These are phyloP conservation scores for Xylariaceae sp. DNA, from an alignment of 2,329 filamentous ascomycete species.

Conservation along the genomic window DNA sequence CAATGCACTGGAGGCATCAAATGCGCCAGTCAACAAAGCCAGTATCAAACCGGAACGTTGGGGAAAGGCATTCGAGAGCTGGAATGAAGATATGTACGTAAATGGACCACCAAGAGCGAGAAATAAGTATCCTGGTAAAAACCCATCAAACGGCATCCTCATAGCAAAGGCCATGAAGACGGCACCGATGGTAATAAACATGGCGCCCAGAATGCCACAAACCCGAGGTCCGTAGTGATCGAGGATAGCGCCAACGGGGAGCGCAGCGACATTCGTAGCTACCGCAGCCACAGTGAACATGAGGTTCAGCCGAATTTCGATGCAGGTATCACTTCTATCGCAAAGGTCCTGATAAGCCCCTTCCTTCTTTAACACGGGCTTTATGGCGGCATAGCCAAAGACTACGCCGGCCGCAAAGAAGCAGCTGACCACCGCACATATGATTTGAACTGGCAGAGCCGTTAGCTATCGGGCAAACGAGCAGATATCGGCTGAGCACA, in stretches of 20 bases:
- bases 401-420: conserved; percentile 79
- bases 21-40: conserved; percentile 79
- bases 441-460: conserved; percentile 66
- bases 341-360: conserved; percentile 74
- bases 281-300: conserved; percentile 94
- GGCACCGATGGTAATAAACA: conserved; percentile 73
- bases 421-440: conserved; percentile 72
- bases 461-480: not conserved
- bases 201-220: conserved; percentile 72
- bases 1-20: conserved; percentile 80
- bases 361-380: conserved; percentile 77
- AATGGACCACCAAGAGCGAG: conserved; percentile 81
- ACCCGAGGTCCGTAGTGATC: conserved; percentile 82
- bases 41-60: conserved; percentile 78
- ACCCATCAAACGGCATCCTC: conserved; percentile 73
- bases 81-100: conserved; percentile 82
- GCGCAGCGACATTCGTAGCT: conserved; percentile 82
- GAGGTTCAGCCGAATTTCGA: conserved; percentile 74
- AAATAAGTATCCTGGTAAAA: conserved; percentile 75
- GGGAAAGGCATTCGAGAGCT: conserved; percentile 84
- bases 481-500: not conserved
- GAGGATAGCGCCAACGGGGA: conserved; percentile 84
- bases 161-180: conserved; percentile 73
- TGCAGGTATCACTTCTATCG: conserved; percentile 48
- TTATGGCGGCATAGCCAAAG: conserved; percentile 85